phyloP scores from a whole-genome alignment of 345 rosid genomes.

The Eutrema japonicum region DNA sequence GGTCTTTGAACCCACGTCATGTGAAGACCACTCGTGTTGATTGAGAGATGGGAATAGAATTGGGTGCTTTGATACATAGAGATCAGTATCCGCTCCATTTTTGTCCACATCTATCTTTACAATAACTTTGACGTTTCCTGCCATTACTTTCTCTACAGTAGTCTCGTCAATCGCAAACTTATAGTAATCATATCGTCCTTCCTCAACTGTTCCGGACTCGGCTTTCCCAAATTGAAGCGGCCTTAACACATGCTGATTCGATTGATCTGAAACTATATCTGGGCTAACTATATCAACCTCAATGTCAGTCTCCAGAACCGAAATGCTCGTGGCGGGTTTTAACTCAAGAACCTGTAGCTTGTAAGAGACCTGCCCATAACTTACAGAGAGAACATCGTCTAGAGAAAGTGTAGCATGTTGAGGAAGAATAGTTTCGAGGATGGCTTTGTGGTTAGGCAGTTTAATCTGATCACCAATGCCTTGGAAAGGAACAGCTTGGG shows the following conservation, averaged over 20 bases:
- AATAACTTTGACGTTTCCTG: constrained; percentile 60
- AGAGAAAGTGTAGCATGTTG: constrained; percentile 93
- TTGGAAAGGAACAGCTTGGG: no score
- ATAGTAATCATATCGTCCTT: constrained; percentile 73
- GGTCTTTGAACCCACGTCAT: constrained; percentile 79
- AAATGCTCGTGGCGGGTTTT: constrained; percentile 81
- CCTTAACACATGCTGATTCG: constrained; percentile 55
- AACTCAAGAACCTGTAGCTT: constrained; percentile 77
- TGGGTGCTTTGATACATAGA: constrained; percentile 86
- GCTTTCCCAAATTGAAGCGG: constrained; percentile 63
- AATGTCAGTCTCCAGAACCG: constrained; percentile 93
- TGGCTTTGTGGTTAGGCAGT: constrained; percentile 96
- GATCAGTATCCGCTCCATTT: constrained; percentile 77
- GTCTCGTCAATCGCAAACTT: constrained; percentile 67
- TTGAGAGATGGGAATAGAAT: constrained; percentile 75
- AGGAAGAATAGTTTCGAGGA: constrained; percentile 91
- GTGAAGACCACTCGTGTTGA: constrained; percentile 95
- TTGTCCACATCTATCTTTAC: constrained; percentile 70
- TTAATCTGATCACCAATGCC: no score
- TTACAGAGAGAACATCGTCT: constrained; percentile 69
- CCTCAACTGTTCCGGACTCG: constrained; percentile 79
- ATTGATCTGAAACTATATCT: constrained; percentile 54
- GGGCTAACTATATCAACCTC: constrained; percentile 90
- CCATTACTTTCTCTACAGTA: constrained; percentile 52
- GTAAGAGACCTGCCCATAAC: constrained; percentile 74